Conservation (phyloP, 352 stramenopile genomes). For the Globisporangium okanoganense region DNA sequence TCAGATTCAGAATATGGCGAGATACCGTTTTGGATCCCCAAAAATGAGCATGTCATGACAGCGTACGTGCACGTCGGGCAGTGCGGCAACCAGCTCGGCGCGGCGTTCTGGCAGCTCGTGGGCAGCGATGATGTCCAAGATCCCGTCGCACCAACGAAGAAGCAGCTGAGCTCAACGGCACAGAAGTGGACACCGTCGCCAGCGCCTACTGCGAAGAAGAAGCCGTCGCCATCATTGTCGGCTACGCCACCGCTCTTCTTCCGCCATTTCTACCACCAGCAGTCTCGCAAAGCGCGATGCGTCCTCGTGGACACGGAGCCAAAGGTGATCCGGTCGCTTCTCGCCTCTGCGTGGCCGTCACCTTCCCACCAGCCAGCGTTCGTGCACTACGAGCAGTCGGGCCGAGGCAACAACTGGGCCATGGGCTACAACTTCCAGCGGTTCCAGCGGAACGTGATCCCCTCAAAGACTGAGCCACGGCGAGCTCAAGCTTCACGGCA, state of each 20-base stretch:
- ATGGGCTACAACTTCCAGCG: slow-evolving; percentile 80
- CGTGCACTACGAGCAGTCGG: slow-evolving; percentile 57
- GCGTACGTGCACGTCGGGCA: slow-evolving; percentile 68
- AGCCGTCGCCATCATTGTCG: not conserved
- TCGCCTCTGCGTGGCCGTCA: not conserved
- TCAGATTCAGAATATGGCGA: not conserved
- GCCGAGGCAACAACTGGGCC: slow-evolving; percentile 87
- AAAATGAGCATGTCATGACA: slow-evolving; percentile 35
- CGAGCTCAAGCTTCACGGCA: not conserved
- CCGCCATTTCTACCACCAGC: slow-evolving; percentile 49
- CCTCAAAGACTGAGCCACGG: slow-evolving; percentile 13
- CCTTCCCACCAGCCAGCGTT: slow-evolving; percentile 33
- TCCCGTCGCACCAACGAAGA: not conserved
- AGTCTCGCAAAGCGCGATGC: slow-evolving; percentile 40
- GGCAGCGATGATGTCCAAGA: slow-evolving; percentile 1
- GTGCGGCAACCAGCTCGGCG: slow-evolving; percentile 74
- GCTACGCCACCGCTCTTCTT: slow-evolving; percentile 14
- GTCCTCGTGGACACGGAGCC: slow-evolving; percentile 81
- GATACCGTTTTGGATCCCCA: not conserved
- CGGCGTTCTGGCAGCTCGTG: slow-evolving; percentile 62
- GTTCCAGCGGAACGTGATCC: slow-evolving; percentile 30
- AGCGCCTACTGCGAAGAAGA: not conserved
- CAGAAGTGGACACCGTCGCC: not conserved
- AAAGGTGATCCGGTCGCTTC: slow-evolving; percentile 55
- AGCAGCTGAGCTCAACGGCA: not conserved